phyloP scores from a whole-genome alignment of 2,329 filamentous ascomycete species.

The Colletotrichum camelliae region DNA sequence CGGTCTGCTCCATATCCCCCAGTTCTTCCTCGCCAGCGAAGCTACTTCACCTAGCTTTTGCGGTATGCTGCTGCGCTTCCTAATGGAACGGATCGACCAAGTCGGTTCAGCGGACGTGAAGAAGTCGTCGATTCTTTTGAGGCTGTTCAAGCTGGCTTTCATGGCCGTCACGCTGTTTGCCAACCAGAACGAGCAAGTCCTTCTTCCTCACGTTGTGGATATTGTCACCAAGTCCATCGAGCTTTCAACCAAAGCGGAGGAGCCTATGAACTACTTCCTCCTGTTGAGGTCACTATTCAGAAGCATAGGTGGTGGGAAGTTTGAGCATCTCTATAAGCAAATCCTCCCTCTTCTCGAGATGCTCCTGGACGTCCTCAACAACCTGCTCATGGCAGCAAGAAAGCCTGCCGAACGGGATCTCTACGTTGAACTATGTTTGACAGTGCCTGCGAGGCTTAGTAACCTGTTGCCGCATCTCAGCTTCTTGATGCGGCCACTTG shows the following conservation, averaged over 20 bases:
- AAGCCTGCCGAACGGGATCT: conserved; percentile 92
- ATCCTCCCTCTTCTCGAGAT: conserved; percentile 96
- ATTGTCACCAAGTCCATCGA: conserved; percentile 98
- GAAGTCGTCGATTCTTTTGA: conserved; percentile 89
- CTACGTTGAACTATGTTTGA: conserved; percentile 96
- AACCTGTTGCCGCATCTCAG: conserved; percentile 94
- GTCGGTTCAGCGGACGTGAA: conserved; percentile 91
- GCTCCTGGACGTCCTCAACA: conserved; percentile 96
- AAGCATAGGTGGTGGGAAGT: conserved; percentile 95
- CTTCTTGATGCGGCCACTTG: conserved; percentile 95
- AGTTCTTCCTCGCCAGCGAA: conserved; percentile 98
- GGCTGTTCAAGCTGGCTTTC: conserved; percentile 97
- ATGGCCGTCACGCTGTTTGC: conserved; percentile 99
- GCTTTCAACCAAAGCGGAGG: conserved; percentile 91
- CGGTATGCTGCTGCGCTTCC: conserved; percentile 95
- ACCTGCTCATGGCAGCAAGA: conserved; percentile 85
- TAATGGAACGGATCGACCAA: conserved; percentile 96
- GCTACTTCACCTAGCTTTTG: conserved; percentile 97
- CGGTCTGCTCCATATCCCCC: conserved; percentile 89
- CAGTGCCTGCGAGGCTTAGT: conserved; percentile 91
- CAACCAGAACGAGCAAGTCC: conserved; percentile 90
- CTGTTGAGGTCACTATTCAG: conserved; percentile 90
- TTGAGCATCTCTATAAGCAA: conserved; percentile 98
- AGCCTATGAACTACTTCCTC: conserved; percentile 98
- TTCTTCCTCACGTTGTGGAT: conserved; percentile 94